Evolutionary conservation across 2,329 filamentous ascomycete species (phyloP), one percentile per base, ranked within the genome.

Genomic region (Elsinoe ampelina): DNA sequence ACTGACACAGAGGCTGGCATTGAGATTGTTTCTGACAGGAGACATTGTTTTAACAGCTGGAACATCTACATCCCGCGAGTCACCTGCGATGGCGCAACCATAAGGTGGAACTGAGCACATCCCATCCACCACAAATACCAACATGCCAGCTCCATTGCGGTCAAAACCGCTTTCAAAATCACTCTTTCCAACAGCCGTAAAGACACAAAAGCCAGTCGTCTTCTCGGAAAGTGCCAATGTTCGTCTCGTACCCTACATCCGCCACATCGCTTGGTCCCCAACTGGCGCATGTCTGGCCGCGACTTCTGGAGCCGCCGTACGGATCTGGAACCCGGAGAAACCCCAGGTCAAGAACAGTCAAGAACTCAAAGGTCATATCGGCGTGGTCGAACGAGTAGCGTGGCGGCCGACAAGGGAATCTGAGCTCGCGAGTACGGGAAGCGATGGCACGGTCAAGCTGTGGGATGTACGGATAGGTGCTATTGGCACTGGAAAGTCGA

Each of bases 281-380:
- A 77, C 88, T 0, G 90, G 92, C 34, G 86, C 82, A 7, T 77
- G 93, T 59, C 83, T 97, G 59, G 92, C 92, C 0, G 95, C 91
- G 0, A 90, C 89, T 2, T 80, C 85, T 5, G 75, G 78, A 20
- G 84, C 89, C 65, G 82, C 80, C 63, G 71, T 92, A 55, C 82
- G 87, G 64, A 84, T 91, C 48, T 92, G 87, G 87, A 91, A 91
- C 63, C 85, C 86, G 1, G 87, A 92, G 63, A 84, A 85, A 65
- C 79, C 83, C 1, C 82, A 86, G 62, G 81, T 87, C 36, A 85
- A 84, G 62, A 83, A 85, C 67, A 87, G 85, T 8, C 91, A 86
- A 0, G 86, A 90, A 66, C 78, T 91, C 60, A 64, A 66, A 57
- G 63, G 63, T 3, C 63, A 66, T 35, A 66, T 76, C 5, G 78